A percentile compares a stretch with the other conserved stretches of the same genome.
These are phyloP conservation scores for Lentinula edodes DNA, from an alignment of 768 basidiomycete species.

Conservation along the genomic window DNA sequence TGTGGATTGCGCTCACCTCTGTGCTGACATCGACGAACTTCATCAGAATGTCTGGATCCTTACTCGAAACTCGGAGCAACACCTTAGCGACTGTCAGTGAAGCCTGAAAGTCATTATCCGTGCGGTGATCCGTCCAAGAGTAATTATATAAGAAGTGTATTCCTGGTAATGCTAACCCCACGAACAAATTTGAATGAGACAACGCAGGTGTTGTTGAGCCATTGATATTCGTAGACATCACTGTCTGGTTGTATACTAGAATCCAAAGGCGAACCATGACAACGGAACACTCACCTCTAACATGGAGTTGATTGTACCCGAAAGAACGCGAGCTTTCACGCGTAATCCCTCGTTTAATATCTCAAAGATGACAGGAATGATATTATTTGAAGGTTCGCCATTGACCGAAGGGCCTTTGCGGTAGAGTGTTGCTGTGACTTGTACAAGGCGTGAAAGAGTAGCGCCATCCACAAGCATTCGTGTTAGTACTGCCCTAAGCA, in stretches of 20 bases:
- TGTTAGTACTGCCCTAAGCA: slow-evolving; percentile 48
- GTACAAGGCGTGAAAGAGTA: slow-evolving; percentile 41
- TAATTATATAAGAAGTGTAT: slow-evolving; percentile 50
- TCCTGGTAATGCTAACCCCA: slow-evolving; percentile 43
- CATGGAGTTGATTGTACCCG: slow-evolving; percentile 43
- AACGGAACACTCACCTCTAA: slow-evolving; percentile 42
- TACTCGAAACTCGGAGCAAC: slow-evolving; percentile 40
- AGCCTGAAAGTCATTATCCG: slow-evolving; percentile 48
- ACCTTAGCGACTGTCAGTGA: slow-evolving; percentile 48
- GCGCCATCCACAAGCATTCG: slow-evolving; percentile 41
- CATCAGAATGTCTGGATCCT: slow-evolving; percentile 36
- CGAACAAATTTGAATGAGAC: slow-evolving; percentile 27
- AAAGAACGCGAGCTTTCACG: slow-evolving; percentile 43
- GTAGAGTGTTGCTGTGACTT: slow-evolving; percentile 39
- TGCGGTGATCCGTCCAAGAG: slow-evolving; percentile 36
- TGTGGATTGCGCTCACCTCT: slow-evolving; percentile 23
- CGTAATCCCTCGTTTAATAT: slow-evolving; percentile 48
- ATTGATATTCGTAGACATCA: slow-evolving; percentile 23
- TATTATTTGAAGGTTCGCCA: slow-evolving; percentile 21
- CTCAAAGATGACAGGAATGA: slow-evolving; percentile 43
- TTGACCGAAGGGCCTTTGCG: slow-evolving; percentile 28
- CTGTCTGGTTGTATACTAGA: slow-evolving; percentile 13
- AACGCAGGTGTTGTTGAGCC: slow-evolving; percentile 22
- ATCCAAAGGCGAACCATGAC: neutral
- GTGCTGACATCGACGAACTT: slow-evolving; percentile 29